Evolutionary conservation across 2,329 filamentous ascomycete genomes (phyloP), one percentile per base, ranked within the genome.

Genomic region (Penicillium sp.): DNA sequence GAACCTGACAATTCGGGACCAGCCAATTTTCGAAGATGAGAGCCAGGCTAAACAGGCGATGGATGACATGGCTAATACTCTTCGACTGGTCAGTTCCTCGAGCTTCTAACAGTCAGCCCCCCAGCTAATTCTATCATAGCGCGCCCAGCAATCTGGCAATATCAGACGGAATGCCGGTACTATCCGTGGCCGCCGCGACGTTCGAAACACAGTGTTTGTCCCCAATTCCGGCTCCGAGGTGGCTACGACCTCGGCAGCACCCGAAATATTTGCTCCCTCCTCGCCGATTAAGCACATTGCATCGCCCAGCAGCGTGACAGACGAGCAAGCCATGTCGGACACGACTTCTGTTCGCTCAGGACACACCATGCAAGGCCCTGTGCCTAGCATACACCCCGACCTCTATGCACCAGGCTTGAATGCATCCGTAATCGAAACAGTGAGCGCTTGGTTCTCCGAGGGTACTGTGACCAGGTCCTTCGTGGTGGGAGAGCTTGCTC

Each of bases 291-390:
- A 57, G 47, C 72, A 47, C 72, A 71, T 59, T 68, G 48, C 78
- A 8, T 73, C 79, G 4, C 75, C 80, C 3, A 67, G 81, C 35
- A 73, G 78, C 33, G 74, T 79, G 3, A 72, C 86, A 37, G 77
- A 83, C 6, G 83, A 89, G 13, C 84, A 88, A 66, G 79, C 45
- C 77, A 81, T 74, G 65, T 95, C 90, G 1, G 93, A 98, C 67
- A 90, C 88, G 3, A 89, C 92, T 48, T 97, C 93, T 0, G 86
- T 97, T 52, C 86, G 91, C 42, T 98, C 93, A 2, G 87, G 87
- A 2, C 88, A 89, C 56, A 95, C 90, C 2, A 73, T 92, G 37
- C 84, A 83, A 53, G 82, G 78, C 58, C 74, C 86, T 38, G 79
- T 79, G 3, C 81, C 87, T n/a, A 75, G 82, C 44, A 86, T 84